Percentiles rank a stretch among this genome's conserved stretches.
Conservation (phyloP, 139 green algal species). For the Tetraselmis chui region DNA sequence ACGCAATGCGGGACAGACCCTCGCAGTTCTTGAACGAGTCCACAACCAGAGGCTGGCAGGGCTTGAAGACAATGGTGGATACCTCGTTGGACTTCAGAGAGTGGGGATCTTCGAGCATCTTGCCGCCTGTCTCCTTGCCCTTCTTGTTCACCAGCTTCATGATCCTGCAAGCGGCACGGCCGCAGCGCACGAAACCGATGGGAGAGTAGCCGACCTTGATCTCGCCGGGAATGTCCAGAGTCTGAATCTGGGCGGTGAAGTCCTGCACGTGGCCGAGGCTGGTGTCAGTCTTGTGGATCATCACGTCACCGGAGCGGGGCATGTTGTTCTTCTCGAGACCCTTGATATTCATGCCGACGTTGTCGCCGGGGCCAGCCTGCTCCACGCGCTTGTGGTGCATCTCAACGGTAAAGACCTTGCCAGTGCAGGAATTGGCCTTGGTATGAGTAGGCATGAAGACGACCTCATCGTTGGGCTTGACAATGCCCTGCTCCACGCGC, state of each 20-base stretch:
- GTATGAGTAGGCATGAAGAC: slow-evolving; percentile 83
- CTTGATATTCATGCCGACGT: slow-evolving; percentile 99
- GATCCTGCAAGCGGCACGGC: slow-evolving; percentile 79
- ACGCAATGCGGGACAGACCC: slow-evolving; percentile 86
- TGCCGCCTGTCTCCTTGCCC: slow-evolving; percentile 92
- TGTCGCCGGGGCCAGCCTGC: slow-evolving; percentile 88
- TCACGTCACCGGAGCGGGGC: slow-evolving; percentile 82
- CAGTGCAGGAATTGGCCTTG: slow-evolving; percentile 75
- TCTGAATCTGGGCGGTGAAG: slow-evolving; percentile 90
- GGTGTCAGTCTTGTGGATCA: slow-evolving; percentile 85
- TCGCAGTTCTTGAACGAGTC: slow-evolving; percentile 89
- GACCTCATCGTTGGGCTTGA: slow-evolving; percentile 91
- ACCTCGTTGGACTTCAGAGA: slow-evolving; percentile 90
- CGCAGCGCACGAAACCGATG: slow-evolving; percentile 86
- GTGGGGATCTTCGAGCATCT: slow-evolving; percentile 82
- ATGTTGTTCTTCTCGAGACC: slow-evolving; percentile 90
- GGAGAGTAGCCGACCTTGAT: slow-evolving; percentile 86
- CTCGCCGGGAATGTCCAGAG: slow-evolving; percentile 86
- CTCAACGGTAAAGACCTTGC: slow-evolving; percentile 97
- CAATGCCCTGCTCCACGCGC: slow-evolving; percentile 92
- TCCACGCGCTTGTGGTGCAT: slow-evolving; percentile 99
- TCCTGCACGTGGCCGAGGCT: slow-evolving; percentile 69
- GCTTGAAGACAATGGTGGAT: slow-evolving; percentile 78
- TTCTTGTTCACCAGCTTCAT: slow-evolving; percentile 77
- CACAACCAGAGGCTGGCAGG: slow-evolving; percentile 77